Base-by-base conservation (phyloP, 768 basidiomycete genomes). In the Fomitopsis pulvina region DNA sequence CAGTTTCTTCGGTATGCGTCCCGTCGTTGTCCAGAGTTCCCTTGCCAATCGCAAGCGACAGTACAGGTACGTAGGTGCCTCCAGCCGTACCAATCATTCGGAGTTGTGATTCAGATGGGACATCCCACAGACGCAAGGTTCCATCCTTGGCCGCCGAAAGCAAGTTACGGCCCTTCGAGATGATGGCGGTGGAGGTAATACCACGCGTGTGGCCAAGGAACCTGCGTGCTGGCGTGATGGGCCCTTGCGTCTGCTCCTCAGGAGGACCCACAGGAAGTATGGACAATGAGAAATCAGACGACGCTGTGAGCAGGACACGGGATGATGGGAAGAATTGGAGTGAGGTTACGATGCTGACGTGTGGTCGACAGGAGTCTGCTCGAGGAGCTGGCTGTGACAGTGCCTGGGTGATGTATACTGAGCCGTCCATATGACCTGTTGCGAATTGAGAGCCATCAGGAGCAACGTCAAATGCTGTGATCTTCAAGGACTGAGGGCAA, bases 81-180 rank as follows among this genome's bases (percentile, higher is more conserved):
- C 74, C 63, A 3, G 67, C 65, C 1, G 54, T 32, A 3, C 48
- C 43, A 44, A 85, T 52, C 11, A 76, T 67, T 9, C 71, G 61
- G 8, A 81, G 71, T 51, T 74, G 70, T 20, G 70, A 63, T 2
- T 76, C 77, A 7, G 71, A 68, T 2, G 79, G 73, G 7, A 89
- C 78, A 53, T 88, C 83, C 88, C 89, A 90, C 3, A 88, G 67
- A 42, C 80, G 74, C 21, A 89, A 60, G 0, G 82, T 83, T 2
- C 80, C 78, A 61, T 92, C 88, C 49, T 81, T 79, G 0, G 82
- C 78, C 4, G 76, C 68, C 9, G 85, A 85, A 5, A 92, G 58
- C 43, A 92, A 63, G 57, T 82, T 81, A 21, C 79, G 75, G 0
- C 89, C 89, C 2, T 77, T 70, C 0, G 77, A 76, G 34, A 91